A percentile compares a stretch with the other conserved stretches of the same genome.
Conservation (phyloP, 1,284 basidiomycete species). For the Lignosus rhinocerotis region DNA sequence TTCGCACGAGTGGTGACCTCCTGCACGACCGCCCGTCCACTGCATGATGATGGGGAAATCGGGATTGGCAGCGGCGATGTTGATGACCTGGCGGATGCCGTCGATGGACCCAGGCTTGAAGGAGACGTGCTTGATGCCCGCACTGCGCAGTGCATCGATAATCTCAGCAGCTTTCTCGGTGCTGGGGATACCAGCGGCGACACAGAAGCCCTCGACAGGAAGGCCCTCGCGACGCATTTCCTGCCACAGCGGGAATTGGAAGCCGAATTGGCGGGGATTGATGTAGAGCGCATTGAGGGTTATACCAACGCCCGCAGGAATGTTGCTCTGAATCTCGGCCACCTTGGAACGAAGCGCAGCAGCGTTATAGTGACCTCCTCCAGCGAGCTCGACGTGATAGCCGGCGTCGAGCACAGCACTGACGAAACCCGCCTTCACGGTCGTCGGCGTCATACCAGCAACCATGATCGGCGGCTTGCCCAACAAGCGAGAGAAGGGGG, state of each 20-base stretch:
- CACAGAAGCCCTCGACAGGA: slow-evolving; percentile 96
- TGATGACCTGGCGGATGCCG: slow-evolving; percentile 95
- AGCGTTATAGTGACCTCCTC: slow-evolving; percentile 96
- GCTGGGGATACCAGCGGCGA: slow-evolving; percentile 97
- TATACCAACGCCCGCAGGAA: slow-evolving; percentile 86
- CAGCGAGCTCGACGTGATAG: slow-evolving; percentile 95
- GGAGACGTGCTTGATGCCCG: slow-evolving; percentile 91
- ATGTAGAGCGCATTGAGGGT: slow-evolving; percentile 97
- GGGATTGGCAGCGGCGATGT: slow-evolving; percentile 92
- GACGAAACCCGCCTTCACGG: slow-evolving; percentile 91
- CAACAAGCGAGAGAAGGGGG: slow-evolving; percentile 92
- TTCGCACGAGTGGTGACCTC: slow-evolving; percentile 97
- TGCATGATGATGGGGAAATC: slow-evolving; percentile 98
- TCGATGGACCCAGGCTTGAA: slow-evolving; percentile 99
- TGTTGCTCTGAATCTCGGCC: slow-evolving; percentile 81
- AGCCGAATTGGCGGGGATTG: slow-evolving; percentile 95
- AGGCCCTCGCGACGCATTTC: slow-evolving; percentile 95
- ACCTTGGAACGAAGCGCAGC: slow-evolving; percentile 88
- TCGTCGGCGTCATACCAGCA: slow-evolving; percentile 96
- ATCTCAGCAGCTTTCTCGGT: slow-evolving; percentile 82
- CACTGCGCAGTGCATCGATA: slow-evolving; percentile 45
- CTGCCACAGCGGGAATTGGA: slow-evolving; percentile 97
- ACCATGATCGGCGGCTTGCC: slow-evolving; percentile 99
- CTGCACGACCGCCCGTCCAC: slow-evolving; percentile 99
- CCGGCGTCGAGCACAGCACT: slow-evolving; percentile 91